phyloP scores from a whole-genome alignment of 2,329 filamentous ascomycete species.

The Atkinsonella texensis region DNA sequence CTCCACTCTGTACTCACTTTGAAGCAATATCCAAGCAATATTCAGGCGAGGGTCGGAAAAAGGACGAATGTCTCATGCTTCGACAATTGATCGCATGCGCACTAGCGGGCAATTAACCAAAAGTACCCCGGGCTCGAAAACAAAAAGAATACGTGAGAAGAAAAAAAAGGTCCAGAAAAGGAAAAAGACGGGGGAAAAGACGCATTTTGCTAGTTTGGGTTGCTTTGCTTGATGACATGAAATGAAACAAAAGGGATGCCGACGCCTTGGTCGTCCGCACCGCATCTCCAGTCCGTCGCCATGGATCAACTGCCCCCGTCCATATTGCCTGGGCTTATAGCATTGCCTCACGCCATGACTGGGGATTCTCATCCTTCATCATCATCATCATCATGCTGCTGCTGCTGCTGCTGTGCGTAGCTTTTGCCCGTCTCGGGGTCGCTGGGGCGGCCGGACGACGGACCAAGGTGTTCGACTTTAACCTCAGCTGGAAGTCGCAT shows the following conservation, averaged over 20 bases:
- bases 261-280: not conserved
- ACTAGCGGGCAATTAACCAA: too few species aligned
- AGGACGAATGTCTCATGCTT: too few species aligned
- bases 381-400: not conserved
- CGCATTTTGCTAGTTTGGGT: too few species aligned
- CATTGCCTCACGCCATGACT: not conserved
- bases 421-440: not conserved
- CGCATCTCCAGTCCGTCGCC: not conserved
- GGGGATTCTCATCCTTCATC: not conserved
- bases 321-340: not conserved
- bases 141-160: too few species aligned
- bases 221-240: too few species aligned
- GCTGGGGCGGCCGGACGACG: not conserved
- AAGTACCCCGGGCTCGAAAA: too few species aligned
- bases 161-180: too few species aligned
- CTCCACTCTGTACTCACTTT: too few species aligned
- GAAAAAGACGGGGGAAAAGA: too few species aligned
- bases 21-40: too few species aligned
- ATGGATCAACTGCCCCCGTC: not conserved
- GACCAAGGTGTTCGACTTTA: slow-evolving; percentile 14
- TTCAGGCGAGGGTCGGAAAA: too few species aligned
- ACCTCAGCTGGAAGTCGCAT: slow-evolving; percentile 24
- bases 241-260: not conserved
- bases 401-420: not conserved
- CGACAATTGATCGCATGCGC: too few species aligned